These are phyloP conservation scores for Acanthamoeba castellanii DNA, from an alignment of 208 protist genomes.

Conservation along the genomic window DNA sequence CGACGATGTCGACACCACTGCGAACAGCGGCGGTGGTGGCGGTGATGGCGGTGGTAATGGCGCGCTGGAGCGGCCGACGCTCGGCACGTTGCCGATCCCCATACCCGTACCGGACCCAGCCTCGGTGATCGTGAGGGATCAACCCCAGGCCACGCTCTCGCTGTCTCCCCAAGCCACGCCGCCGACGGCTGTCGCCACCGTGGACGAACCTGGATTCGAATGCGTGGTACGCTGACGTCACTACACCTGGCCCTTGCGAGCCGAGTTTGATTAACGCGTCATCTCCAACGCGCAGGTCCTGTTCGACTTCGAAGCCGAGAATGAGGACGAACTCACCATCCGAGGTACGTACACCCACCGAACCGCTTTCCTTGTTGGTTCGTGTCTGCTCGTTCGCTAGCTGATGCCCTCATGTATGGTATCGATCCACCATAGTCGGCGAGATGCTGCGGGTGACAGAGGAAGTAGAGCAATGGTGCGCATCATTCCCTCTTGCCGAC, in stretches of 20 bases:
- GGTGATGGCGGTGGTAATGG: background rate
- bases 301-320: conserved; percentile 58
- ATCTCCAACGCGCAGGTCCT: background rate
- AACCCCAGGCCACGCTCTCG: background rate
- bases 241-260: too few relatives aligned
- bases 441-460: background rate
- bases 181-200: too few relatives aligned
- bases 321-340: conserved; percentile 50
- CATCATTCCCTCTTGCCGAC: background rate
- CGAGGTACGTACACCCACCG: background rate
- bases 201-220: background rate
- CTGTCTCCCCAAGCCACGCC: background rate
- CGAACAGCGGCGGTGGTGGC: background rate
- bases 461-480: conserved; percentile 14
- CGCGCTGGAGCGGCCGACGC: background rate
- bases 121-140: background rate
- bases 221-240: background rate
- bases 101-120: background rate
- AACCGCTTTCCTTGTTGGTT: background rate
- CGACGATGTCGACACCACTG: background rate
- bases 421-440: background rate
- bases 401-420: background rate
- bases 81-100: background rate
- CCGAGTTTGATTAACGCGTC: too few relatives aligned
- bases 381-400: background rate